Conservation (phyloP, 805 yeast species). For the Zygosaccharomyces pseudorouxii region DNA sequence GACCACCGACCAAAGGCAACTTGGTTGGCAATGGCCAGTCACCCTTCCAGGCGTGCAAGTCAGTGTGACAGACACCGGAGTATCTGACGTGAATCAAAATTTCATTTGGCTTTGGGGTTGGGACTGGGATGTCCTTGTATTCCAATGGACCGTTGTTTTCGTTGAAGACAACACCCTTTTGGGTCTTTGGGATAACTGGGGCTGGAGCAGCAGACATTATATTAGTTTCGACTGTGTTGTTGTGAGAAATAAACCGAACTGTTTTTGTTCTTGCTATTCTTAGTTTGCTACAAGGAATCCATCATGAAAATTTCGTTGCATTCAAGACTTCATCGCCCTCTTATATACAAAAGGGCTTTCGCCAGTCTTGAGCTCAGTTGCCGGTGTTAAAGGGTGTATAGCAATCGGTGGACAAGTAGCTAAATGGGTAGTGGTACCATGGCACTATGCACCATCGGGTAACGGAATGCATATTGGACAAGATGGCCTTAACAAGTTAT, state of each 20-base stretch:
- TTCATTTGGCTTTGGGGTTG: conserved; percentile 72
- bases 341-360: not conserved
- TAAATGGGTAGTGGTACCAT: not conserved
- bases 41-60: conserved; percentile 90
- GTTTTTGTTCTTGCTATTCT: not conserved
- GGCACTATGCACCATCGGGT: too few species aligned
- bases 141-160: conserved; percentile 57
- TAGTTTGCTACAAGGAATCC: not conserved
- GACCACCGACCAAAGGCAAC: conserved; percentile 64
- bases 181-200: conserved; percentile 53
- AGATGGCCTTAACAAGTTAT: too few species aligned
- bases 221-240: conserved; percentile 2
- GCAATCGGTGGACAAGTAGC: not conserved
- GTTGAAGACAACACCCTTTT: conserved; percentile 68
- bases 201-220: conserved; percentile 26
- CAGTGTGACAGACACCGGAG: conserved; percentile 94
- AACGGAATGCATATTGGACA: too few species aligned
- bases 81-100: conserved; percentile 75
- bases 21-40: conserved; percentile 76
- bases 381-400: not conserved
- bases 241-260: not conserved
- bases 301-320: too few species aligned
- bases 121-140: conserved; percentile 75
- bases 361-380: not conserved
- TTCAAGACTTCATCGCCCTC: not conserved